Evolutionary conservation across 441 rosid genomes (phyloP).

Genomic region (Gossypium trilobum): DNA sequence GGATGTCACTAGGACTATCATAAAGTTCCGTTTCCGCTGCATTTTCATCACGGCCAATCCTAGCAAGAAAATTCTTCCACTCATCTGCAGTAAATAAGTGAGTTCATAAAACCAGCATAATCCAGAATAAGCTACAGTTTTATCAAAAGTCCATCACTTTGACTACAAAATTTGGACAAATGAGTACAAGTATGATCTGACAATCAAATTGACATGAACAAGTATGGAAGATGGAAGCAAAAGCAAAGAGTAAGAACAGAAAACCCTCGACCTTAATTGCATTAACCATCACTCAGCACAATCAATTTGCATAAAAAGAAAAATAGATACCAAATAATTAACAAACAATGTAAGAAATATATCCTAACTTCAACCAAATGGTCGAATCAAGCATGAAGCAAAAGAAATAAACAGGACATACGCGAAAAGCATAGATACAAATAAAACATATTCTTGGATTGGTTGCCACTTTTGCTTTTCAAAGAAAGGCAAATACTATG

Average conservation of each 20-base stretch:
- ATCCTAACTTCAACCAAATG: not conserved
- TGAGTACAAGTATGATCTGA: not conserved
- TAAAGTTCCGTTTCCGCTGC: constrained; percentile 59
- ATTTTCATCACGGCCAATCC: constrained; percentile 93
- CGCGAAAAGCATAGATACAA: not conserved
- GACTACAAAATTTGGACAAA: not conserved
- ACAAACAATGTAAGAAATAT: not conserved
- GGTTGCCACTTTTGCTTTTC: not conserved
- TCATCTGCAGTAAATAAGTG: constrained; percentile 47
- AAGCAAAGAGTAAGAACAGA: not conserved
- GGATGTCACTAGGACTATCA: constrained; percentile 59
- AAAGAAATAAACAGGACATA: not conserved
- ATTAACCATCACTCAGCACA: not conserved
- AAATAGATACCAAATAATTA: not conserved
- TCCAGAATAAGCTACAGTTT: not conserved
- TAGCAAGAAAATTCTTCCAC: constrained; percentile 93
- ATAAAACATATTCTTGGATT: not conserved
- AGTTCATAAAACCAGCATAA: not conserved
- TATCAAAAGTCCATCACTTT: not conserved
- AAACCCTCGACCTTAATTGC: not conserved
- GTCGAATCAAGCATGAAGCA: not conserved
- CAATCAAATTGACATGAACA: not conserved
- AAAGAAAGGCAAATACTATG: not conserved
- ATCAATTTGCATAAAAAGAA: not conserved
- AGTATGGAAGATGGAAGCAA: not conserved